These are phyloP conservation scores for Phaseolus coccineus DNA, from an alignment of 331 rosid genomes.

Conservation along the genomic window DNA sequence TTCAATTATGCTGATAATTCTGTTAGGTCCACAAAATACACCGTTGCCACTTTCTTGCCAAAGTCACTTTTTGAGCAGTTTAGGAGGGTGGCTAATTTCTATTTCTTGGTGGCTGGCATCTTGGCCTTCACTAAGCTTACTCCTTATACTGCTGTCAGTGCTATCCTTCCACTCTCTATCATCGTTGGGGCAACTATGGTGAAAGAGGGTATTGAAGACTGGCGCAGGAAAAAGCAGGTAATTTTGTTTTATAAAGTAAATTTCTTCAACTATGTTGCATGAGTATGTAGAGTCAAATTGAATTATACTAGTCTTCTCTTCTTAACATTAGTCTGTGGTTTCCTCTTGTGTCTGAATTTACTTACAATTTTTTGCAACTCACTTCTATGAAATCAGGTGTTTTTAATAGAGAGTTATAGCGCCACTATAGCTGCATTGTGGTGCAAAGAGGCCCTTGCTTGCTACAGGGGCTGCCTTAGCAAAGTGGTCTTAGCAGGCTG, in stretches of 20 bases:
- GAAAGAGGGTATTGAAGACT: constrained; percentile 91
- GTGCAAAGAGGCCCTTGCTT: too few species aligned
- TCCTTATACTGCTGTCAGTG: constrained; percentile 91
- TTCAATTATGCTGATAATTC: constrained; percentile 67
- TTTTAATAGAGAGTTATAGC: too few species aligned
- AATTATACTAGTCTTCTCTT: constrained; percentile 8
- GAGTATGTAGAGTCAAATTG: constrained; percentile 26
- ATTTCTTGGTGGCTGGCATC: constrained; percentile 75
- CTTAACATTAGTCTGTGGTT: neutral
- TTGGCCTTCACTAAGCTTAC: constrained; percentile 87
- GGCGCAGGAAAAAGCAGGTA: constrained; percentile 92
- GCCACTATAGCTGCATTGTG: too few species aligned
- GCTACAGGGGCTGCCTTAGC: too few species aligned
- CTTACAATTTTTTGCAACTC: neutral
- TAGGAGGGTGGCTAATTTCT: constrained; percentile 98
- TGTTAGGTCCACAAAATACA: constrained; percentile 88
- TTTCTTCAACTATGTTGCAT: neutral
- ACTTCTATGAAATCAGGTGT: neutral
- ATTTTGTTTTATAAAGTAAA: constrained; percentile 12
- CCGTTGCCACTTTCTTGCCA: constrained; percentile 82
- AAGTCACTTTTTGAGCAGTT: constrained; percentile 98
- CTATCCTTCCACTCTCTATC: constrained; percentile 75
- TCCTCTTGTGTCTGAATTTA: constrained; percentile 2
- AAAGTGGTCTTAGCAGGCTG: neutral
- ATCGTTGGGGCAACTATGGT: constrained; percentile 75